Evolutionary conservation across 768 basidiomycete species (phyloP).

Genomic region (Hypholoma sublateritium): DNA sequence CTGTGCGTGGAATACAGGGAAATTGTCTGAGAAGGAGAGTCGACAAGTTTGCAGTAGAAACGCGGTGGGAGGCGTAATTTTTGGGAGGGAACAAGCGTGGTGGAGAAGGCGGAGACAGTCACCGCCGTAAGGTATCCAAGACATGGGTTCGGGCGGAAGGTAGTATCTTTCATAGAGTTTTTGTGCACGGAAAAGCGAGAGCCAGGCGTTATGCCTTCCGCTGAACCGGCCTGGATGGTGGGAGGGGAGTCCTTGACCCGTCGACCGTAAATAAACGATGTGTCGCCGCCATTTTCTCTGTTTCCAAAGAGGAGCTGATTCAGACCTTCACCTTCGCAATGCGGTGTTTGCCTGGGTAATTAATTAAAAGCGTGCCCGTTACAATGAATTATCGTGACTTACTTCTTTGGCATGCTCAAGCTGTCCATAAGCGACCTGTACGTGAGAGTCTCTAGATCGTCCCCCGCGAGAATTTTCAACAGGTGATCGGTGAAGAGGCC

Average conservation of each 20-base stretch:
- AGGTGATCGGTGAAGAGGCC: constrained; percentile 34
- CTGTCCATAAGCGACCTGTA: constrained; percentile 33
- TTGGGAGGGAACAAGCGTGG: constrained; percentile 13
- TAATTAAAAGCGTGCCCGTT: not conserved
- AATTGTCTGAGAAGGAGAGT: constrained; percentile 15
- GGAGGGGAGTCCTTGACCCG: constrained; percentile 10
- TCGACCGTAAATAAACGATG: constrained; percentile 25
- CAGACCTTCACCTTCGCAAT: constrained; percentile 33
- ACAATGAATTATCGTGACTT: not conserved
- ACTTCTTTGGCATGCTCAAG: constrained; percentile 29
- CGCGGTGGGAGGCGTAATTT: constrained; percentile 12
- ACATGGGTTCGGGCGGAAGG: constrained; percentile 18
- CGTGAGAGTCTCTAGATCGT: constrained; percentile 24
- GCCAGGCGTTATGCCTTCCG: constrained; percentile 30
- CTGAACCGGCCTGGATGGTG: constrained; percentile 27
- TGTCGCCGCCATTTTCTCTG: constrained; percentile 25
- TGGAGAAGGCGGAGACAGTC: constrained; percentile 20
- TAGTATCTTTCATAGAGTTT: constrained; percentile 21
- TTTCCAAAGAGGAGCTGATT: constrained; percentile 32
- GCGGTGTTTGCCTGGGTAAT: constrained; percentile 31
- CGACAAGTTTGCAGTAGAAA: constrained; percentile 26
- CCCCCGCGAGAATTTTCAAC: constrained; percentile 21
- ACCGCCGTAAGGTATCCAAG: constrained; percentile 21
- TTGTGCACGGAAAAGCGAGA: constrained; percentile 25
- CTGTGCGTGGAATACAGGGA: constrained; percentile 23